Conservation (phyloP, 768 basidiomycete genomes). For the Trametes meyenii region DNA sequence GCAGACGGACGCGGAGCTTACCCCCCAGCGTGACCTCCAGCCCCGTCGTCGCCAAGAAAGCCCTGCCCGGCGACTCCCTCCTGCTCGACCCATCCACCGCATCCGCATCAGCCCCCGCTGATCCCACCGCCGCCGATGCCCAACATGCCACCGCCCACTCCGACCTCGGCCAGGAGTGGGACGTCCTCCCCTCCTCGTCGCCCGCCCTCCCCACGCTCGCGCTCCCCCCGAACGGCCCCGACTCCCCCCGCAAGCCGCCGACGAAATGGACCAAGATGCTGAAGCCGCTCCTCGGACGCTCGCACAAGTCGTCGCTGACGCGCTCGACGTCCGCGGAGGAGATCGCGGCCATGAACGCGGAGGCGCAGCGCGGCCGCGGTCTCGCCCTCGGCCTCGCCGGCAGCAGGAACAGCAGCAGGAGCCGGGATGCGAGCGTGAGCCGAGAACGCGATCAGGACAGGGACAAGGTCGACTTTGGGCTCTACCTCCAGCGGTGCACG, state of each 20-base stretch:
- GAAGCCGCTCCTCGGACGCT: slow-evolving; percentile 34
- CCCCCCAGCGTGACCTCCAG: slow-evolving; percentile 27
- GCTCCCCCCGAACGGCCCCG: slow-evolving; percentile 16
- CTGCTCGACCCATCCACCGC: slow-evolving; percentile 8
- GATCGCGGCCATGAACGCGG: slow-evolving; percentile 10
- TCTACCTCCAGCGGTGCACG: slow-evolving; percentile 28
- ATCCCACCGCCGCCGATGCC: not conserved
- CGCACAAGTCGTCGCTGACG: slow-evolving; percentile 23
- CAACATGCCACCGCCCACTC: slow-evolving; percentile 17
- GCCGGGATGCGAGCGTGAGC: slow-evolving; percentile 21
- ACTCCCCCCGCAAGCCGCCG: slow-evolving; percentile 20
- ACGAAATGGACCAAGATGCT: slow-evolving; percentile 37
- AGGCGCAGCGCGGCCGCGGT: slow-evolving; percentile 29
- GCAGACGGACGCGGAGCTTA: slow-evolving; percentile 21
- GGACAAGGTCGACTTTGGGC: slow-evolving; percentile 25
- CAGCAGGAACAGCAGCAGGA: slow-evolving; percentile 21
- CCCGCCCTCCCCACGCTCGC: slow-evolving; percentile 19
- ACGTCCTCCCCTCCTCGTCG: slow-evolving; percentile 19
- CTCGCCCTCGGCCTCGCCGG: slow-evolving; percentile 12
- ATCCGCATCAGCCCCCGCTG: slow-evolving; percentile 16
- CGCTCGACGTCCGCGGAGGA: slow-evolving; percentile 11
- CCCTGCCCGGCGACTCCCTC: slow-evolving; percentile 1
- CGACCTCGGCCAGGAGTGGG: slow-evolving; percentile 25
- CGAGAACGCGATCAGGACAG: slow-evolving; percentile 13
- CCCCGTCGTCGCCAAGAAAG: slow-evolving; percentile 11